Conservation (phyloP, 495 filamentous ascomycete genomes). For the Penicillium odoratum region DNA sequence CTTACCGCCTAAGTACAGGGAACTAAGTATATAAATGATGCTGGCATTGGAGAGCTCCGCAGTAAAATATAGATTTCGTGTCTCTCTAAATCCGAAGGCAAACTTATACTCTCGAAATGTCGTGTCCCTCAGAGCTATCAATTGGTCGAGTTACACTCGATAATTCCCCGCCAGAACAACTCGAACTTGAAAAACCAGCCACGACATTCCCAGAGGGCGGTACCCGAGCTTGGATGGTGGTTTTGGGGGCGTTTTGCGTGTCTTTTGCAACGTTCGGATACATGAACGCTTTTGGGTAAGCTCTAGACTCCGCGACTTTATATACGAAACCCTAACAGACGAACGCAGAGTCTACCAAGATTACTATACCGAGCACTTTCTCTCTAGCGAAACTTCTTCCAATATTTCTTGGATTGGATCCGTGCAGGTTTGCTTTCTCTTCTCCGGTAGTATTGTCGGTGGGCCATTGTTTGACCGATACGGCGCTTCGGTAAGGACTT, state of each 20-base stretch:
- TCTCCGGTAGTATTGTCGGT: neutral
- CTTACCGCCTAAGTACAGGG: no score
- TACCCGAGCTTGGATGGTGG: constrained; percentile 53
- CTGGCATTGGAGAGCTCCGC: no score
- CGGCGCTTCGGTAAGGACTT: neutral
- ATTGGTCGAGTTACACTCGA: neutral
- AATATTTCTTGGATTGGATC: constrained; percentile 9
- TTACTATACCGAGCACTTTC: neutral
- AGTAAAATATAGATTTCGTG: no score
- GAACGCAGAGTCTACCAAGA: neutral
- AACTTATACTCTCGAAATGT: no score
- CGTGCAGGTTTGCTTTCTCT: constrained; percentile 1
- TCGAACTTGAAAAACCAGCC: neutral
- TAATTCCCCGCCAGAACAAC: neutral
- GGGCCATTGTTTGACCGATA: constrained; percentile 4
- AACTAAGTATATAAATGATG: no score
- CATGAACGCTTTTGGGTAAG: constrained; percentile 21
- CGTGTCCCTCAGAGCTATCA: no score
- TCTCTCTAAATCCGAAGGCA: no score
- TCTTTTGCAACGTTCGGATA: constrained; percentile 50
- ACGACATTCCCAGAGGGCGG: constrained; percentile 6
- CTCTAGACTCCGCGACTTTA: neutral
- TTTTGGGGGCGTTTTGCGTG: constrained; percentile 55
- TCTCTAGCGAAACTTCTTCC: neutral
- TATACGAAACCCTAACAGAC: neutral